A percentile compares a stretch with the other conserved stretches of the same genome.
These are phyloP conservation scores for Serpula lacrymans DNA, from an alignment of 768 basidiomycete species.

Conservation along the genomic window DNA sequence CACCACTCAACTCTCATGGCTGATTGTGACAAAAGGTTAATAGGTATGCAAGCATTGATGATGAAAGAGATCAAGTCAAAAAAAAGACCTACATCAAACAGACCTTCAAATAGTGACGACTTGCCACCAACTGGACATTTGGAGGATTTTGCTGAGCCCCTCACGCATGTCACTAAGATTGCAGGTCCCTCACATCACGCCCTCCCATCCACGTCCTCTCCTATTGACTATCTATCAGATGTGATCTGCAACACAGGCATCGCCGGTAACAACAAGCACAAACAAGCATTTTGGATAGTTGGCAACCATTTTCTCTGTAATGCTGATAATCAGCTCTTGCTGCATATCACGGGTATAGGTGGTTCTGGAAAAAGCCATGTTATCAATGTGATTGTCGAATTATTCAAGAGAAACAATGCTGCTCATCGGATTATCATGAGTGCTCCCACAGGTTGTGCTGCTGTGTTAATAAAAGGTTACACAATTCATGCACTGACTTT, in stretches of 20 bases:
- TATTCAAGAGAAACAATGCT: slow-evolving; percentile 11
- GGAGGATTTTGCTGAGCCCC: too few relatives aligned
- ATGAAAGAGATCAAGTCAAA: neutral
- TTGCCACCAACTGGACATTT: too few relatives aligned
- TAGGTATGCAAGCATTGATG: too few relatives aligned
- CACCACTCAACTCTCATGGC: too few relatives aligned
- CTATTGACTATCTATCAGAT: too few relatives aligned
- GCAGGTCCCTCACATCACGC: too few relatives aligned
- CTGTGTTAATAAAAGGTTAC: slow-evolving; percentile 20
- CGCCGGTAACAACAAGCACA: slow-evolving; percentile 7
- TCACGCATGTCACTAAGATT: too few relatives aligned
- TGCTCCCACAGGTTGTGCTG: slow-evolving; percentile 29
- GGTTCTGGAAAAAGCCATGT: slow-evolving; percentile 31
- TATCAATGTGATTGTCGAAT: slow-evolving; percentile 13
- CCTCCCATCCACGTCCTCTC: too few relatives aligned
- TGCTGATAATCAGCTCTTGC: slow-evolving; percentile 14
- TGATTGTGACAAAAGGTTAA: too few relatives aligned
- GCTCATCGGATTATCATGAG: slow-evolving; percentile 10
- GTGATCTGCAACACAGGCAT: too few relatives aligned
- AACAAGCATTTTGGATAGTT: slow-evolving; percentile 11
- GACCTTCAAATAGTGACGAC: too few relatives aligned
- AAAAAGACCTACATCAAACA: too few relatives aligned
- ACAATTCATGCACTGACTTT: slow-evolving; percentile 26
- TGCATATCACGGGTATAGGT: slow-evolving; percentile 26
- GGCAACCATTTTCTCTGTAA: slow-evolving; percentile 5